Conservation (phyloP, 2,329 filamentous ascomycete genomes). For the Verticillium nonalfalfae region DNA sequence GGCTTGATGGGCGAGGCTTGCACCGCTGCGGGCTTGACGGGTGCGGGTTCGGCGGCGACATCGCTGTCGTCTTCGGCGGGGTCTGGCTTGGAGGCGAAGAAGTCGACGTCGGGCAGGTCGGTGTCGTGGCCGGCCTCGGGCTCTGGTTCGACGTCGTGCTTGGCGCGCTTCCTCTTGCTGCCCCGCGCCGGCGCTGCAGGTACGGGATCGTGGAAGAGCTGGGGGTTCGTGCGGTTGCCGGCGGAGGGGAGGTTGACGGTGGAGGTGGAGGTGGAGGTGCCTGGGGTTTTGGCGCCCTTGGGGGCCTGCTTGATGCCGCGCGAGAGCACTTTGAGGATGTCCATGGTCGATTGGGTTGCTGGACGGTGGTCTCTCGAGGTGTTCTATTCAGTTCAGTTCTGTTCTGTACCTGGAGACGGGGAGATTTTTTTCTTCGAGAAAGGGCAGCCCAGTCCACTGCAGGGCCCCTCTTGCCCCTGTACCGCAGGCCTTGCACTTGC, state of each 20-base stretch:
- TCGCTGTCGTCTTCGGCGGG: slow-evolving; percentile 5
- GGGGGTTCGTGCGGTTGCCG: slow-evolving; percentile 58
- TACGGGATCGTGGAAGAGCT: slow-evolving; percentile 59
- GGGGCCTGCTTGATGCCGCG: slow-evolving; percentile 57
- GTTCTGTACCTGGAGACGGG: too few species aligned
- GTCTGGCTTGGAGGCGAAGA: slow-evolving; percentile 47
- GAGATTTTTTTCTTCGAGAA: background rate
- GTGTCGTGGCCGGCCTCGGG: slow-evolving; percentile 22
- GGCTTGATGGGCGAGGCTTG: slow-evolving; percentile 16
- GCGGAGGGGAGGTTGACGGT: slow-evolving; percentile 53
- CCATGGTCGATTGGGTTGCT: slow-evolving; percentile 40
- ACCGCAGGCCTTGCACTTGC: too few species aligned
- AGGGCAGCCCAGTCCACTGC: too few species aligned
- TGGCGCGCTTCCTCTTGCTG: slow-evolving; percentile 50
- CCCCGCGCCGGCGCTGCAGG: slow-evolving; percentile 25
- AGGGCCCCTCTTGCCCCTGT: too few species aligned
- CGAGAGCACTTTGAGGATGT: slow-evolving; percentile 68
- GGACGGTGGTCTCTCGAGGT: background rate
- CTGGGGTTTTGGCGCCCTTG: slow-evolving; percentile 24
- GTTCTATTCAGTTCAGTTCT: background rate
- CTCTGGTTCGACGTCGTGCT: slow-evolving; percentile 9
- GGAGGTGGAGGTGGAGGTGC: too few species aligned
- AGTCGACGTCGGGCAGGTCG: slow-evolving; percentile 45
- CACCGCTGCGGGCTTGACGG: slow-evolving; percentile 11
- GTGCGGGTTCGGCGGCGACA: slow-evolving; percentile 19